Base-by-base conservation (phyloP, 163 green algal species). In the Prototheca wickerhamii region DNA sequence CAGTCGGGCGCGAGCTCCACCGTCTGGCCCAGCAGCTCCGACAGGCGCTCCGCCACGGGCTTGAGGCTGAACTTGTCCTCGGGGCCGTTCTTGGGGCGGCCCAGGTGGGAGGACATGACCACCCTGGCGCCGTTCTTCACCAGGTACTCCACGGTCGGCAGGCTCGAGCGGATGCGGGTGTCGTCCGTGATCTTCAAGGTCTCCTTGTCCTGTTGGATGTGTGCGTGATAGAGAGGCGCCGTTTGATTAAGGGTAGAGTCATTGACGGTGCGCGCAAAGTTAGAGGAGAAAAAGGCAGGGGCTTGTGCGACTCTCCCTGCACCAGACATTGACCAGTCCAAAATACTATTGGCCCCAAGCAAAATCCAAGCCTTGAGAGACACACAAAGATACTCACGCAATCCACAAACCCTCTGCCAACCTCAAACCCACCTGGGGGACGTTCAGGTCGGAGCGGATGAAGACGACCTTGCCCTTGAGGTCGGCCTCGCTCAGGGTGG, bases 111-210 rank as follows among this genome's bases (percentile, higher is more conserved):
- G 29, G 68, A 68, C 44, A 92, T 76, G 31, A 78, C 84, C 89
- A 95, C 67, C 33, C 57, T 71, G 56, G 93, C 94, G 59, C 91
- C 92, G 63, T 95, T 94, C 60, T 95, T 82, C 34, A 91, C 63
- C 50, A 99, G 86, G 77, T 96, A 94, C 82, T 97, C 88, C n/a
- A 99, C 79, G 37, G 94, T 99, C 51, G 91, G 91, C 59, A 97
- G 76, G 31, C 87, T 86, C 61, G 92, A 89, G 23, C 87, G 82
- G 72, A 99, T 97, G 69, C 94, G 86, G 49, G 93, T 99, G 84
- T 98, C 94, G 66, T 99, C 94, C 26, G 86, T 97, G 80, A 99
- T 95, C 33, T 90, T 88, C 40, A 80, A 69, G 56, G 64, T 73
- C 25, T 49, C 35, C 57, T 73, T 72, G 67, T 75, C 61, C 58